These are phyloP conservation scores for Epichloe amarillans DNA, from an alignment of 2,329 filamentous ascomycete genomes.

Conservation along the genomic window DNA sequence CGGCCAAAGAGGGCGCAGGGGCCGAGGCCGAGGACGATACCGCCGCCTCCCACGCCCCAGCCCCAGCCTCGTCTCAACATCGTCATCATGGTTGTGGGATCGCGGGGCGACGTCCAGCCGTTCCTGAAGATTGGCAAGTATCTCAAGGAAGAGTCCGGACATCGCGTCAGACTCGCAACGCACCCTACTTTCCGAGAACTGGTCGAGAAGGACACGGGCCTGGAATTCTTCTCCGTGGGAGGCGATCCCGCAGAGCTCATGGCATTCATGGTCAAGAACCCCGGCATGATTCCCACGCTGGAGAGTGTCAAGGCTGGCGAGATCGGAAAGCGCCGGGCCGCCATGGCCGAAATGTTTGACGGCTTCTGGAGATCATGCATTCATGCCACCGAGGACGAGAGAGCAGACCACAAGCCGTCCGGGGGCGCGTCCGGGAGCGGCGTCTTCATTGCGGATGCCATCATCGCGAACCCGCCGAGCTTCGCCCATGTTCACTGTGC, in stretches of 20 bases:
- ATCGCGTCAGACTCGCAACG: conserved; percentile 65
- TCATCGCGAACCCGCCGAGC: conserved; percentile 71
- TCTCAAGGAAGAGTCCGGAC: conserved; percentile 56
- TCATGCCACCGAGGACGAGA: conserved; percentile 53
- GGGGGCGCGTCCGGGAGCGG: conserved; percentile 40
- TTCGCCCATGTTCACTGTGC: conserved; percentile 72
- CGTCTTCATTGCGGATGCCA: conserved; percentile 60
- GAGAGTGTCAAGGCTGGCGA: conserved; percentile 63
- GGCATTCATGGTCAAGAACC: conserved; percentile 84
- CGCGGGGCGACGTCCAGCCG: conserved; percentile 66
- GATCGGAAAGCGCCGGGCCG: conserved; percentile 49
- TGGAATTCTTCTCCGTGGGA: conserved; percentile 72
- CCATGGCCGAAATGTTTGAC: conserved; percentile 72
- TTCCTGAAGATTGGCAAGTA: conserved; percentile 65
- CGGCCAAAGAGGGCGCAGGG: conserved; percentile 5
- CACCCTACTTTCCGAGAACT: conserved; percentile 68
- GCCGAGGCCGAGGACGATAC: conserved; percentile 10
- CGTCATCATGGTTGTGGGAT: conserved; percentile 74
- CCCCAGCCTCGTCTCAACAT: conserved; percentile 52
- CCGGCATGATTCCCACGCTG: conserved; percentile 60
- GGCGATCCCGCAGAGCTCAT: conserved; percentile 71
- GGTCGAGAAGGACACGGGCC: conserved; percentile 54
- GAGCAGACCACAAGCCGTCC: conserved; percentile 44
- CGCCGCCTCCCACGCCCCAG: conserved; percentile 17
- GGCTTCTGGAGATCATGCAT: conserved; percentile 73